Percentiles rank a stretch among this genome's conserved stretches.
Conservation (phyloP, 169 alveolate species). For the Plasmodium chabaudi region DNA sequence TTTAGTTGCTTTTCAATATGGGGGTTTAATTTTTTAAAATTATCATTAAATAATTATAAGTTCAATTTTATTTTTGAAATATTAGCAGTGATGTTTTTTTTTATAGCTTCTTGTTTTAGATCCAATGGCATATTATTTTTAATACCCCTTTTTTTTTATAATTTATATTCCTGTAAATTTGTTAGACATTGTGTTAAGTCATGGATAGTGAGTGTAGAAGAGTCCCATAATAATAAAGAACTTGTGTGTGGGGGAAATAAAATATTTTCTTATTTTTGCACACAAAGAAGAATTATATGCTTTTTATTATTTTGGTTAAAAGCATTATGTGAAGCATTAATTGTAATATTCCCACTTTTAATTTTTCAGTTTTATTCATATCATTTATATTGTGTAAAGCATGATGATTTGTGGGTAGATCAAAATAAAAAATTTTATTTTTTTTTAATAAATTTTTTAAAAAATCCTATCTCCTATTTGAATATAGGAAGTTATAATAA, state of each 20-base stretch:
- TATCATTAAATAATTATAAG: constrained; percentile 6
- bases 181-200: neutral
- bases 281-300: constrained; percentile 4
- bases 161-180: constrained; percentile 69
- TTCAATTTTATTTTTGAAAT: constrained; percentile 23
- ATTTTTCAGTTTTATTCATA: constrained; percentile 80
- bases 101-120: constrained; percentile 63
- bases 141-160: constrained; percentile 82
- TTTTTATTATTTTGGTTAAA: constrained; percentile 77
- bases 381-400: constrained; percentile 74
- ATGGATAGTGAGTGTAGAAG: neutral
- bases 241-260: neutral
- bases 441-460: constrained; percentile 40
- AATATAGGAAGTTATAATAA: neutral
- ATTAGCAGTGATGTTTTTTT: constrained; percentile 38
- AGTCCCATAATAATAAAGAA: neutral
- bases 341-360: constrained; percentile 78
- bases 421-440: constrained; percentile 41
- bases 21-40: constrained; percentile 75
- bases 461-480: constrained; percentile 15
- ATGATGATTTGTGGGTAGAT: constrained; percentile 50
- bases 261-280: constrained; percentile 9
- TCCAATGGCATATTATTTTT: constrained; percentile 83
- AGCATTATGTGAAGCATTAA: constrained; percentile 78
- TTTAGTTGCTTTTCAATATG: constrained; percentile 74